These are phyloP conservation scores for Arthrobotrys entomopaga DNA, from an alignment of 2,329 filamentous ascomycete species.

Conservation along the genomic window DNA sequence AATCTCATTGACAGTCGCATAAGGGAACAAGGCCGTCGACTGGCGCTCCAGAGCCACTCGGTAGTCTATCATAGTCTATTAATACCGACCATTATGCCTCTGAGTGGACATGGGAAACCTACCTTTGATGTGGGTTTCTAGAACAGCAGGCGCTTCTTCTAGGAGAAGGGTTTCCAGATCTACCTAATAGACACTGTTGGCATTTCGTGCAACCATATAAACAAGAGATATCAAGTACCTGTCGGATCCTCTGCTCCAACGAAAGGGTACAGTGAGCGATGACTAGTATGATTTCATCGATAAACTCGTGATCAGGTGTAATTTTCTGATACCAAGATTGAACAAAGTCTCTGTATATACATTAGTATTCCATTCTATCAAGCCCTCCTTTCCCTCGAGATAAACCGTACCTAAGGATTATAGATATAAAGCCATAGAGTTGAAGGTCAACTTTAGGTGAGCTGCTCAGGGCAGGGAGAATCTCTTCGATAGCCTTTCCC, in stretches of 20 bases:
- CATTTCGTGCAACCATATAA: conserved; percentile 6
- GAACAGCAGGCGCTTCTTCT: conserved; percentile 84
- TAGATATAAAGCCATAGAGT: conserved; percentile 89
- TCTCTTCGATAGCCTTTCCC: conserved; percentile 77
- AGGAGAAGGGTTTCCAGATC: conserved; percentile 84
- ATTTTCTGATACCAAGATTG: conserved; percentile 93
- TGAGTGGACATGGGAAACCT: conserved; percentile 53
- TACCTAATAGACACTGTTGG: conserved; percentile 32
- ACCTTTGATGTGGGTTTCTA: conserved; percentile 85
- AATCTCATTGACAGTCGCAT: conserved; percentile 56
- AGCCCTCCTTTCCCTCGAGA: too few relatives aligned
- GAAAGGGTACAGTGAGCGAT: conserved; percentile 91
- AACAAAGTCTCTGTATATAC: conserved; percentile 76
- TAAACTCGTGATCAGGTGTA: conserved; percentile 87
- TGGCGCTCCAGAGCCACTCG: conserved; percentile 55
- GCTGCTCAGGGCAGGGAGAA: conserved; percentile 90
- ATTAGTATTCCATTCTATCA: too few relatives aligned
- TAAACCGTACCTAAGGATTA: conserved; percentile 70
- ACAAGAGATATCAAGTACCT: conserved; percentile 64
- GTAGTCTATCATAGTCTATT: conserved; percentile 50
- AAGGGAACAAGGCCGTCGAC: conserved; percentile 54
- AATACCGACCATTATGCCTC: too few relatives aligned
- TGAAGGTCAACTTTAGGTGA: conserved; percentile 93
- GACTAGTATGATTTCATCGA: conserved; percentile 86
- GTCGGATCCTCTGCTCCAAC: conserved; percentile 83